Evolutionary conservation across 2,329 filamentous ascomycete species (phyloP), one percentile per base, ranked within the genome.

Genomic region (Acrodontium crateriforme): DNA sequence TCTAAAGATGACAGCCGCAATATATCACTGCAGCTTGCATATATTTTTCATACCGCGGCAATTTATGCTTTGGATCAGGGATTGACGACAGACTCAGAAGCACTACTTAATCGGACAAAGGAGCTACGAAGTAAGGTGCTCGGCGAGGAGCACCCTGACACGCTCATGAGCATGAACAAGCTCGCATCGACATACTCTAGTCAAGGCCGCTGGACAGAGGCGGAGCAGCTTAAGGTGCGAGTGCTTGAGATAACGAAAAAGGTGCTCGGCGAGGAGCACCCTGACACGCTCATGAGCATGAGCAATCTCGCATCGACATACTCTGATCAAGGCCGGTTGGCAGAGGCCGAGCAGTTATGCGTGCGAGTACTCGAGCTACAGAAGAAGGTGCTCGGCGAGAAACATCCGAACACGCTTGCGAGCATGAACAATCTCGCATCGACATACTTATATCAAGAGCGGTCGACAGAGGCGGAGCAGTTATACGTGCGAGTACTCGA

Each of bases 261-360:
- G 25, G 24, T 26, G 18, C 30, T 35, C 6, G 35, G 32, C 3
- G 9, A 12, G 9, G 35, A 29, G 17, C 32, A 38, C 32, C 32
- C 29, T 6, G 9, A 21, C 13, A 37, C 28, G 21, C 24, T 31
- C 10, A 19, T 9, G 2, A 35, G 24, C 22, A 35, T 32, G 13
- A 10, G 5, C 12, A 28, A 32, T 16, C 32, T 38, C 12, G 32
- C 32, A 10, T 18, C 16, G 10, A 30, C 26, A n/a, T 31, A 20
- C 16, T 10, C 2, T 2, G 18, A 27, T 11, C 24, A 26, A 28
- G 31, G 31, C 9, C 22, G 21, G 14, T 31, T 6, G 8, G 28
- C 13, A 11, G 23, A 33, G 20, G 35, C 35, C 7, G 29, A 38
- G 18, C n/a, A 30, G 20, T 25, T 38, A 10, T 7, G 19, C 3